Conservation (phyloP, 208 protist species). For the Angomonas ambiguus region DNA sequence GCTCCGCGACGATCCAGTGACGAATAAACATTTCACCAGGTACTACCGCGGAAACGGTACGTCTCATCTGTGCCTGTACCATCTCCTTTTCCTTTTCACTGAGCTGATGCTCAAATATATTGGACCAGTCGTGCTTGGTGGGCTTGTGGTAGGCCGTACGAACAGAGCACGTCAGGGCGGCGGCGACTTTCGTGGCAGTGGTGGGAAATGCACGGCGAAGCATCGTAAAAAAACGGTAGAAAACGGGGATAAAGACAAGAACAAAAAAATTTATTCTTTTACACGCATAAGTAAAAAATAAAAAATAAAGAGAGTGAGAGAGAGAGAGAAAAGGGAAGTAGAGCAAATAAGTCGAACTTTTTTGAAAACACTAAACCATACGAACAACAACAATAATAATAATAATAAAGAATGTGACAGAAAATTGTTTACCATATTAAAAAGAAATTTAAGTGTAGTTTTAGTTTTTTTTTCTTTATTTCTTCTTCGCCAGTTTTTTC, state of each 20-base stretch:
- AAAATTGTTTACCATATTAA: neutral
- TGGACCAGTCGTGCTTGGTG: slow-evolving; percentile 78
- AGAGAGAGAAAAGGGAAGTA: neutral
- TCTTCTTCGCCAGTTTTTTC: slow-evolving; percentile 79
- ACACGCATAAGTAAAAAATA: slow-evolving; percentile 7
- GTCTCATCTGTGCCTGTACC: slow-evolving; percentile 50
- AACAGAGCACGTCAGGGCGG: slow-evolving; percentile 19
- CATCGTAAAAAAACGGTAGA: slow-evolving; percentile 22
- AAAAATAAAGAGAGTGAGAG: slow-evolving; percentile 9
- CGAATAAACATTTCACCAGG: slow-evolving; percentile 92
- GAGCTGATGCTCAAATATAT: slow-evolving; percentile 45
- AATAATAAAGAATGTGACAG: neutral
- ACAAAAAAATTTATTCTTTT: slow-evolving; percentile 10
- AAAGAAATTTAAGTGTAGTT: neutral
- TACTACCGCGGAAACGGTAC: slow-evolving; percentile 77
- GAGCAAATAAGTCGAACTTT: neutral
- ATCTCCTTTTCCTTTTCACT: slow-evolving; percentile 40
- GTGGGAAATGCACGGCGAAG: slow-evolving; percentile 52
- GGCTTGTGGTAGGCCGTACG: slow-evolving; percentile 58
- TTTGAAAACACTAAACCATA: neutral
- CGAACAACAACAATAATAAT: neutral
- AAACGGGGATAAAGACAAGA: slow-evolving; percentile 6
- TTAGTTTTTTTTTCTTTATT: slow-evolving; percentile 20
- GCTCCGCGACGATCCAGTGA: slow-evolving; percentile 87
- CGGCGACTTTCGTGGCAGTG: slow-evolving; percentile 7